Percentiles rank a stretch among this genome's conserved stretches.
These are phyloP conservation scores for Gossypium stocksii DNA, from an alignment of 345 rosid genomes.

Conservation along the genomic window DNA sequence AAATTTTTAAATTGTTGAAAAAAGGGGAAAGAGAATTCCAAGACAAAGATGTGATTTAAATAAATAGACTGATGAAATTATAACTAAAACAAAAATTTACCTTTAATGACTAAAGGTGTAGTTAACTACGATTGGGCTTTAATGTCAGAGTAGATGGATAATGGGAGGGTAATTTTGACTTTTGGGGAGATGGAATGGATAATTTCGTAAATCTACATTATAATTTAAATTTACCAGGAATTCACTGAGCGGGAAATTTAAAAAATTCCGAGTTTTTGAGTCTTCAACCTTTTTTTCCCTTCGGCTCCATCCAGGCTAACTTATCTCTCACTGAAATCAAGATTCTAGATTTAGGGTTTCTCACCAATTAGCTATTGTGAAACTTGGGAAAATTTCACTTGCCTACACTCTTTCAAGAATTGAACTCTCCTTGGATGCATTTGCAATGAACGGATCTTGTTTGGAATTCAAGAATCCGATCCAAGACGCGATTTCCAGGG, in stretches of 20 bases:
- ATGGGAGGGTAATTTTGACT: background rate
- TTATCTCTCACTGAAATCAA: background rate
- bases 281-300: background rate
- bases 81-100: no score
- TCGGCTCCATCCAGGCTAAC: background rate
- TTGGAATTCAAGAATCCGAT: slow-evolving; percentile 48
- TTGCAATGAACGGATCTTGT: slow-evolving; percentile 29
- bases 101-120: no score
- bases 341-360: background rate
- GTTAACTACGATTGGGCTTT: background rate
- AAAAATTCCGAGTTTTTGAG: background rate
- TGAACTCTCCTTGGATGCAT: background rate
- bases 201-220: background rate
- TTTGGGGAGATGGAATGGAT: background rate
- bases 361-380: background rate
- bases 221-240: background rate
- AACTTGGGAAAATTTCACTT: background rate
- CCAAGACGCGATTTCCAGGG: slow-evolving; percentile 59
- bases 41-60: no score
- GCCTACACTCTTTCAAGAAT: background rate
- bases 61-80: no score
- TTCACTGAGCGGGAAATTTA: background rate
- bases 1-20: no score
- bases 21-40: fast-evolving
- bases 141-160: background rate